These are phyloP conservation scores for Russula earlei DNA, from an alignment of 768 basidiomycete genomes.

Conservation along the genomic window DNA sequence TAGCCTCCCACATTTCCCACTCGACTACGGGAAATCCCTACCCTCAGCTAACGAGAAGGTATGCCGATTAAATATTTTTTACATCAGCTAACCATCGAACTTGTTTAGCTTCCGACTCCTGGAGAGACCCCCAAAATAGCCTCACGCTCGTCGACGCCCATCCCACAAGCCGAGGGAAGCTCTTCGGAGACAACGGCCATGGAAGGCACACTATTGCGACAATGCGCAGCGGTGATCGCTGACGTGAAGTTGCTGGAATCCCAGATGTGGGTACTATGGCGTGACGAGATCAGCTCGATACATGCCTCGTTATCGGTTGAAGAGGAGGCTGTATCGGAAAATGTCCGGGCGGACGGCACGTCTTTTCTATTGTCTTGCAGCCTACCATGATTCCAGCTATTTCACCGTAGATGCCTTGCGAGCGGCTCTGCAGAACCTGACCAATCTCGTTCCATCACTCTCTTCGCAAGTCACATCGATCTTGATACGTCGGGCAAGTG, in stretches of 20 bases:
- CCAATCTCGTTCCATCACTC: slow-evolving; percentile 45
- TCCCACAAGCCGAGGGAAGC: slow-evolving; percentile 36
- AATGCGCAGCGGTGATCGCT: slow-evolving; percentile 54
- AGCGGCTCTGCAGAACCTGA: slow-evolving; percentile 41
- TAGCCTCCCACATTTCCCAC: slow-evolving; percentile 37
- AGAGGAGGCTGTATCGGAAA: slow-evolving; percentile 24
- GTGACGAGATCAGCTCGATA: slow-evolving; percentile 52
- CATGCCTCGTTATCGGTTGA: slow-evolving; percentile 38
- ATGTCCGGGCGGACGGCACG: slow-evolving; percentile 43
- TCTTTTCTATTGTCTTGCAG: background rate
- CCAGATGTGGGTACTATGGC: slow-evolving; percentile 53
- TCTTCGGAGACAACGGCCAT: slow-evolving; percentile 45
- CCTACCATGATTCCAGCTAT: background rate
- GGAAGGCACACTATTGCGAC: slow-evolving; percentile 58
- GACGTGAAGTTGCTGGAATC: slow-evolving; percentile 55
- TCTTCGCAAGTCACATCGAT: slow-evolving; percentile 59
- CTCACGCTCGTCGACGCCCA: slow-evolving; percentile 46
- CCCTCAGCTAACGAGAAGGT: slow-evolving; percentile 26
- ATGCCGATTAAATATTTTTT: slow-evolving; percentile 28
- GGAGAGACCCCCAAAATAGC: slow-evolving; percentile 15
- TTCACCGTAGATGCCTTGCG: slow-evolving; percentile 42
- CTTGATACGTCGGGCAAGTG: slow-evolving; percentile 72
- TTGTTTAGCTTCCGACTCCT: background rate
- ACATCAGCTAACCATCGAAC: background rate
- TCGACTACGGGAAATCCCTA: slow-evolving; percentile 25